phyloP scores from a whole-genome alignment of 495 filamentous ascomycete species.

The Pseudoneurospora amorphoporcata region DNA sequence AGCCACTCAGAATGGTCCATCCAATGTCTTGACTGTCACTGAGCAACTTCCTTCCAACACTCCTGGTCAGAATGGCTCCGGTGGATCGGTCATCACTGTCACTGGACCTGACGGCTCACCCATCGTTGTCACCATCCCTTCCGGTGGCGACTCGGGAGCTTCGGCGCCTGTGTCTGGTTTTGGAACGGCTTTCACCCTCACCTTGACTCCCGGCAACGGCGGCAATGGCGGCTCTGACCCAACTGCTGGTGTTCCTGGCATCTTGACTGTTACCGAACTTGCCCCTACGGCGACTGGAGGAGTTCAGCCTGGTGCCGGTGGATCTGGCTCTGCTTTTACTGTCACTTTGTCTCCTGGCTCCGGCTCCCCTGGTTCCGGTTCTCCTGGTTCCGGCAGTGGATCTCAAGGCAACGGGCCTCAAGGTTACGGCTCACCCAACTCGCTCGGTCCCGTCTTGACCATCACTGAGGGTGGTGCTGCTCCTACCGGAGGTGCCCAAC shows the following conservation, averaged over 20 bases:
- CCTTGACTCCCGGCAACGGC: not conserved
- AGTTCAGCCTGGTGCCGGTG: not conserved
- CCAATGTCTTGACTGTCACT: slow-evolving; percentile 2
- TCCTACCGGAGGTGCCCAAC: not conserved
- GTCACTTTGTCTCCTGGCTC: not conserved
- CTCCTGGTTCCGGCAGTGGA: not conserved
- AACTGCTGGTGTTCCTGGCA: not conserved
- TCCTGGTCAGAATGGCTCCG: not conserved
- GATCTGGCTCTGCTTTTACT: not conserved
- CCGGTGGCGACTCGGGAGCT: not conserved
- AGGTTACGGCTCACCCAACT: not conserved
- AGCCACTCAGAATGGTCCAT: not conserved
- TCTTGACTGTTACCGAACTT: not conserved
- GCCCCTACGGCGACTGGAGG: not conserved
- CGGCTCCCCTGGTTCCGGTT: not conserved
- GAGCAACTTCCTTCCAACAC: not conserved
- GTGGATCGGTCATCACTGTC: not conserved
- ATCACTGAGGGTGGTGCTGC: not conserved
- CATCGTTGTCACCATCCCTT: not conserved
- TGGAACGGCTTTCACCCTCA: not conserved
- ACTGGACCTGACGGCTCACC: not conserved
- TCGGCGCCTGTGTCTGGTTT: not conserved
- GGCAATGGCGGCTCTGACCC: not conserved
- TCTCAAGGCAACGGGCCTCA: not conserved
- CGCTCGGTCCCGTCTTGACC: not conserved